Percentiles rank a stretch among this genome's conserved stretches.
Evolutionary conservation across 2,329 filamentous ascomycete species (phyloP).

Genomic region (Aphanoascus verrucosus): DNA sequence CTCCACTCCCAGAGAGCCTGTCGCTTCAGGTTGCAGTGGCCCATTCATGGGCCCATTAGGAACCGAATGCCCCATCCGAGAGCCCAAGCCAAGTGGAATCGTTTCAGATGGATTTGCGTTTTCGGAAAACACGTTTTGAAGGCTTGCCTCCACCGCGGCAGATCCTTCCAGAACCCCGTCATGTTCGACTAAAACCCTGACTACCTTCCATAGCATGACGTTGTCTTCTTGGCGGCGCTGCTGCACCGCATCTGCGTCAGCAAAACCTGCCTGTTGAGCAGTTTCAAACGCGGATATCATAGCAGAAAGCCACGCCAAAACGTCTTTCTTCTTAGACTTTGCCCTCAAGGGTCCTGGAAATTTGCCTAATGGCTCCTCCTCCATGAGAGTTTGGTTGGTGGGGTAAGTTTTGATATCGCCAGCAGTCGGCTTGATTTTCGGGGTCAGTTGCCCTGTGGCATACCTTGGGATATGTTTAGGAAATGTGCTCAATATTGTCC

Average conservation of each 20-base stretch:
- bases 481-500: slow-evolving; percentile 70
- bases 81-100: slow-evolving; percentile 2
- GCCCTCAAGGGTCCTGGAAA: slow-evolving; percentile 84
- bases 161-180: slow-evolving; percentile 73
- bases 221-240: slow-evolving; percentile 63
- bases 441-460: slow-evolving; percentile 57
- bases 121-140: slow-evolving; percentile 64
- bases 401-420: slow-evolving; percentile 72
- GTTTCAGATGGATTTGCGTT: slow-evolving; percentile 31
- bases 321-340: slow-evolving; percentile 94
- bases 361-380: slow-evolving; percentile 60
- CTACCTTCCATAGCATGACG: slow-evolving; percentile 74
- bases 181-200: slow-evolving; percentile 70
- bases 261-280: slow-evolving; percentile 33
- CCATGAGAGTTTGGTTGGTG: slow-evolving; percentile 60
- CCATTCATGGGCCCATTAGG: not conserved
- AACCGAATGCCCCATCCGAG: not conserved
- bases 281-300: slow-evolving; percentile 66
- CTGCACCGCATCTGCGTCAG: slow-evolving; percentile 41
- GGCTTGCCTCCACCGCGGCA: slow-evolving; percentile 58
- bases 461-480: slow-evolving; percentile 84
- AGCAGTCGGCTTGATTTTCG: slow-evolving; percentile 69
- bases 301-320: slow-evolving; percentile 64
- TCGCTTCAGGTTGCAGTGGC: slow-evolving; percentile 11
- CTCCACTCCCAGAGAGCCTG: slow-evolving; percentile 7